Conservation (phyloP, 176 grass and related monocot species). For the Oryza meyeriana region DNA sequence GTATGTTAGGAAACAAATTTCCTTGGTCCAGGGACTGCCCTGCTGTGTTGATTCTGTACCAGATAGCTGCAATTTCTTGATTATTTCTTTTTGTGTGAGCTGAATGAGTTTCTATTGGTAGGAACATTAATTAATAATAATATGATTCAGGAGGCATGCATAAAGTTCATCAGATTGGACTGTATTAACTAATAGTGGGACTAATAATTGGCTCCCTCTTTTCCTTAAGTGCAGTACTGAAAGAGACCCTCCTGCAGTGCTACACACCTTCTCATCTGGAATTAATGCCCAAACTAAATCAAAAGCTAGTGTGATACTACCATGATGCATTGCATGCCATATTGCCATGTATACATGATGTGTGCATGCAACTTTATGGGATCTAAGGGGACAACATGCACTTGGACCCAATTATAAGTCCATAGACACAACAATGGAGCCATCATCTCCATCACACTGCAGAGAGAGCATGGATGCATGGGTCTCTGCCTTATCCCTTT, state of each 20-base stretch:
- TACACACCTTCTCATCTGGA: slow-evolving; percentile 17
- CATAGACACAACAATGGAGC: neutral
- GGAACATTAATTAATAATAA: neutral
- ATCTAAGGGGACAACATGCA: slow-evolving; percentile 1
- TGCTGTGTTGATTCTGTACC: neutral
- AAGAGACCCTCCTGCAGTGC: neutral
- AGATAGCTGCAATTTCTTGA: neutral
- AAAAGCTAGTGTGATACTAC: neutral
- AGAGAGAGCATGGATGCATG: neutral
- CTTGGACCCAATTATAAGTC: slow-evolving; percentile 19
- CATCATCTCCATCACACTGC: slow-evolving; percentile 8
- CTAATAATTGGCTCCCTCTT: neutral
- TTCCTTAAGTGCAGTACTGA: neutral
- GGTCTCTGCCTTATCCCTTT: slow-evolving; percentile 16
- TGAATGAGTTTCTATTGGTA: neutral
- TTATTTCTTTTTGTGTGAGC: neutral
- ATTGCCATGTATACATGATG: neutral
- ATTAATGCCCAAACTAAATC: neutral
- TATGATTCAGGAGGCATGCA: neutral
- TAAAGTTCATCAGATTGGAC: neutral
- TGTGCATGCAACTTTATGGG: slow-evolving; percentile 6
- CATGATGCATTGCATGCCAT: neutral
- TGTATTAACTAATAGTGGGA: neutral
- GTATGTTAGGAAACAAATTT: too few species aligned
- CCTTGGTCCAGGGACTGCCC: neutral